A percentile compares a stretch with the other conserved stretches of the same genome.
Conservation (phyloP, 257 asterid genomes). For the Salvia rosmarinus region DNA sequence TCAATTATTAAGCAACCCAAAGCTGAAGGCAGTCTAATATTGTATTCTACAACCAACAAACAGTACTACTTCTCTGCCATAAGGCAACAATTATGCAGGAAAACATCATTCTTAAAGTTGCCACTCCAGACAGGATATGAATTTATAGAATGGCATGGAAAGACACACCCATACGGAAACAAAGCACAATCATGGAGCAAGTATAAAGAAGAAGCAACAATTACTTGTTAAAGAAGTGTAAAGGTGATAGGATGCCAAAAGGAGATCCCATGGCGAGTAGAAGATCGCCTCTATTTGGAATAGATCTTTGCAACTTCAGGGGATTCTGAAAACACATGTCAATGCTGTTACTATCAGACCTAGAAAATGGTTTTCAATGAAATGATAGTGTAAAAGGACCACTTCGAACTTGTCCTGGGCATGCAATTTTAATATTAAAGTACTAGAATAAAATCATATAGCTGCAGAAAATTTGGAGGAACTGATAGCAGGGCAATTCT, state of each 20-base stretch:
- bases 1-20: slow-evolving; percentile 15
- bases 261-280: slow-evolving; percentile 99
- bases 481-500: slow-evolving; percentile 77
- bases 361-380: slow-evolving; percentile 20
- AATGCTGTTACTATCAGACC: slow-evolving; percentile 31
- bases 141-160: slow-evolving; percentile 10
- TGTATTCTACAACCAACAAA: slow-evolving; percentile 21
- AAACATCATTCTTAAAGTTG: slow-evolving; percentile 17
- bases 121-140: slow-evolving; percentile 18
- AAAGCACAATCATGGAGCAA: slow-evolving; percentile 22
- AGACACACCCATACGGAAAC: slow-evolving; percentile 21
- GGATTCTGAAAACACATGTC: slow-evolving; percentile 52
- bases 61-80: slow-evolving; percentile 2
- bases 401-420: background rate
- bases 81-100: slow-evolving; percentile 12
- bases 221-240: slow-evolving; percentile 96
- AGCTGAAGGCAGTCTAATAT: slow-evolving; percentile 1
- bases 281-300: slow-evolving; percentile 72
- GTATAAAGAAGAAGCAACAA: slow-evolving; percentile 10
- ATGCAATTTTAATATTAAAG: slow-evolving; percentile 18
- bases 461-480: slow-evolving; percentile 50
- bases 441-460: slow-evolving; percentile 29
- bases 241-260: slow-evolving; percentile 93
- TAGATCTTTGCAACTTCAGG: slow-evolving; percentile 54
- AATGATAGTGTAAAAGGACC: slow-evolving; percentile 22